phyloP scores from a whole-genome alignment of 176 grass and related monocot genomes.

The Rhynchospora pubera region DNA sequence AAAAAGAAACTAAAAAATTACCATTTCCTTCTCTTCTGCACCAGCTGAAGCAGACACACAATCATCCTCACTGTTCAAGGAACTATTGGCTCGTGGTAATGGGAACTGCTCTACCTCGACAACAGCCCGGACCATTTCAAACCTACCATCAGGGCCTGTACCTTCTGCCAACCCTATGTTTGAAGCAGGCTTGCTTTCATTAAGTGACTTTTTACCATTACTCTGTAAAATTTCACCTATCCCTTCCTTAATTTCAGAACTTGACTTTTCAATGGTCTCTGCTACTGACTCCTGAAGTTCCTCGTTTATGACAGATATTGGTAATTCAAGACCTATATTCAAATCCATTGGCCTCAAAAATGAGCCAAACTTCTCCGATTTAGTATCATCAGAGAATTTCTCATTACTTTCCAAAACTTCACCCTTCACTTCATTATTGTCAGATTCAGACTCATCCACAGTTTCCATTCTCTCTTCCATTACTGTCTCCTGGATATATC shows the following conservation, averaged over 20 bases:
- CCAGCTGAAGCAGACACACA: background rate
- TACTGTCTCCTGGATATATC: background rate
- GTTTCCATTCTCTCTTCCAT: background rate
- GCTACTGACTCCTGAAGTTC: background rate
- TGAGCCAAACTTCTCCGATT: background rate
- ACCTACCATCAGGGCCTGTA: background rate
- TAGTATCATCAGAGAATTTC: background rate
- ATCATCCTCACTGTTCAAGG: conserved; percentile 8
- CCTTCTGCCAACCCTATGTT: background rate
- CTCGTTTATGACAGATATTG: background rate
- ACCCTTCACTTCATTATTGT: background rate
- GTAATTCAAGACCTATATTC: background rate
- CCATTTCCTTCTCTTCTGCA: conserved; percentile 7
- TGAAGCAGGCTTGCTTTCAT: background rate
- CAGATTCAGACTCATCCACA: background rate
- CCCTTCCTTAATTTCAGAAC: conserved; percentile 15
- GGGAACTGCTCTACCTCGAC: conserved; percentile 26
- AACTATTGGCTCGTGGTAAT: background rate
- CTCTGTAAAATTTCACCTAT: conserved; percentile 15
- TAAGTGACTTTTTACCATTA: conserved; percentile 3
- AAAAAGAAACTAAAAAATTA: background rate
- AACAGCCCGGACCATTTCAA: conserved; percentile 14
- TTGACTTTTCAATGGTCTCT: background rate
- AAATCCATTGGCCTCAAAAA: background rate
- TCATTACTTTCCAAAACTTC: background rate